Percentiles rank a stretch among this genome's conserved stretches.
phyloP scores from a whole-genome alignment of 768 basidiomycete genomes.

The Termitomyces sp. region DNA sequence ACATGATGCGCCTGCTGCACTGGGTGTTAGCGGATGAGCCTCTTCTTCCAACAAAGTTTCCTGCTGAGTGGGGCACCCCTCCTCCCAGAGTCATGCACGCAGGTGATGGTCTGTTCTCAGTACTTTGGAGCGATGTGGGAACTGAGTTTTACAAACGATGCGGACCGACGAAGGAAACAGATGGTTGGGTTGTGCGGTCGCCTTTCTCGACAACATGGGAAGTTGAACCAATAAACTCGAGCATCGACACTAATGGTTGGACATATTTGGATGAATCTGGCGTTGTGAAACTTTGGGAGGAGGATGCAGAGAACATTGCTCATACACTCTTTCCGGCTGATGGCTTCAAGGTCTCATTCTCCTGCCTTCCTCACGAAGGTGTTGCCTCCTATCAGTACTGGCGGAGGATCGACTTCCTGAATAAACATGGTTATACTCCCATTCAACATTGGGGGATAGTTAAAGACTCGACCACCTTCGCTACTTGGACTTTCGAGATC shows the following conservation, averaged over 20 bases:
- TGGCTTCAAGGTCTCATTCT: conserved; percentile 16
- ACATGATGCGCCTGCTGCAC: conserved; percentile 64
- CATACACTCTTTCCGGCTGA: conserved; percentile 1
- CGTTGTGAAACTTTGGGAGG: conserved; percentile 29
- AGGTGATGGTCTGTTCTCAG: conserved; percentile 39
- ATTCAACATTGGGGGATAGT: conserved; percentile 27
- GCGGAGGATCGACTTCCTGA: conserved; percentile 20
- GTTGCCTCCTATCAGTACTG: conserved; percentile 38
- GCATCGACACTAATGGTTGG: conserved; percentile 14
- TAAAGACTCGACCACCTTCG: conserved; percentile 19
- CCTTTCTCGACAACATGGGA: conserved; percentile 36
- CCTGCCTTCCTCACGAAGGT: conserved; percentile 40
- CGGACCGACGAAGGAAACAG: conserved; percentile 25
- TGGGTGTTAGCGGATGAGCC: conserved; percentile 37
- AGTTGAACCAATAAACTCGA: conserved; percentile 10
- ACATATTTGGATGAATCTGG: conserved; percentile 32
- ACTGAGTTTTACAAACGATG: conserved; percentile 34
- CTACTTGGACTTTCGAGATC: conserved; percentile 41
- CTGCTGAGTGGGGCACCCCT: conserved; percentile 38
- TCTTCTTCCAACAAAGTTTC: conserved; percentile 18
- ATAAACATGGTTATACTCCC: conserved; percentile 7
- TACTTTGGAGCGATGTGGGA: conserved; percentile 51
- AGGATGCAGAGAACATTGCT: conserved; percentile 31
- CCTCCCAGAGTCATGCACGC: conserved; percentile 27
- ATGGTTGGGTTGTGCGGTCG: conserved; percentile 41